These are phyloP conservation scores for Sequoiadendron giganteum DNA, from an alignment of 75 land plant genomes.

Conservation along the genomic window DNA sequence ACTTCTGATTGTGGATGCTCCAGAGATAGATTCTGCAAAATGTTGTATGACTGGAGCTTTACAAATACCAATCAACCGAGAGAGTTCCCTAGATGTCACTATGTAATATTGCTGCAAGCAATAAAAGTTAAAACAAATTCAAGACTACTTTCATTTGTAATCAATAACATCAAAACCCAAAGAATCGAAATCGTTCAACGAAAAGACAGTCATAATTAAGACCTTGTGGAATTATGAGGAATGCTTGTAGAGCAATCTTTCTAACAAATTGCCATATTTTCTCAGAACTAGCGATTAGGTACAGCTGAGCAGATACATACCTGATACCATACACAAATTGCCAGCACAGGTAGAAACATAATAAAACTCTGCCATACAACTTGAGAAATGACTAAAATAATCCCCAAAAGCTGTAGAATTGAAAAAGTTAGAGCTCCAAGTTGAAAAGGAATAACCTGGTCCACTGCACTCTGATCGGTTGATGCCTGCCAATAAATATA, in stretches of 20 bases:
- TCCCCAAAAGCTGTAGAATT: conserved; percentile 10
- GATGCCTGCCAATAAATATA: conserved; percentile 10
- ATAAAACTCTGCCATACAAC: conserved; percentile 36
- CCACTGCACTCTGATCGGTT: conserved; percentile 21
- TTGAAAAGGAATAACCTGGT: conserved; percentile 10
- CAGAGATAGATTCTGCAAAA: conserved; percentile 28
- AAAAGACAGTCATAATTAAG: neutral
- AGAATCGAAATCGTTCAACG: neutral
- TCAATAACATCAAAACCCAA: neutral
- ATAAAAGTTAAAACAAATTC: neutral
- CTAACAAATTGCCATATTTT: neutral
- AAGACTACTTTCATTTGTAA: neutral
- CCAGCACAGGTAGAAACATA: conserved; percentile 19
- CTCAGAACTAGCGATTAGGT: neutral
- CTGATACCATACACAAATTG: neutral
- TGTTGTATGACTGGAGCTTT: too few relatives aligned
- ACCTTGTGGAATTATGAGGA: neutral
- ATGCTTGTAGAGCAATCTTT: neutral
- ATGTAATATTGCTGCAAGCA: conserved; percentile 52
- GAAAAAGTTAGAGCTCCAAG: neutral
- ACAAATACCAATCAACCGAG: conserved; percentile 26
- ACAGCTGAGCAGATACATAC: neutral
- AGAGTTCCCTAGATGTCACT: conserved; percentile 44
- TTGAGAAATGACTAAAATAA: conserved; percentile 18
- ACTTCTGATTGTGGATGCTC: conserved; percentile 65